Base-by-base conservation (phyloP, 169 alveolate genomes). In the Plasmodium coatneyi region DNA sequence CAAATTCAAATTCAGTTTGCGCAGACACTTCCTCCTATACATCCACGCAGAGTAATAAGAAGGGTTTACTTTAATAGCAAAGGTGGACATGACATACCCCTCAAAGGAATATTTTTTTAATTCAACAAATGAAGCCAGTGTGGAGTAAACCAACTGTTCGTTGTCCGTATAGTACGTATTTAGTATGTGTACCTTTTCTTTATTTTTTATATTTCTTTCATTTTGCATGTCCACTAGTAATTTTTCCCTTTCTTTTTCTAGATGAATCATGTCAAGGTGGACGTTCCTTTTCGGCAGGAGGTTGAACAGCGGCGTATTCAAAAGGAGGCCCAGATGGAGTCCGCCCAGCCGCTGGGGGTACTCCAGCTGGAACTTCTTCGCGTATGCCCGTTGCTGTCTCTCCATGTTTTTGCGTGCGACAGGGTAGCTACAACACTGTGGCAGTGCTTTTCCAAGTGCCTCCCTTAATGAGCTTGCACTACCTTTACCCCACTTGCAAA, bases 11-110 rank as follows among this genome's bases (percentile, higher is more conserved):
- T 90, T 79, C 74, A 90, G 52, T 32, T 71, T 79, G 39, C 52
- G 80, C 72, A 90, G 82, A 34, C 94, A 90, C 70, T 80, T 90
- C 71, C 94, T 90, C 71, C 94, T 79, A 16, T 90, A 90, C 16
- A 90, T 71, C 94, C 94, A 90, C 52, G 94, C 94, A 34, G 92
- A 80, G 72, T 90, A 90, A 34, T 90, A 90, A 56, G 94, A 79
- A 32, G 94, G 49, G 70, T 90, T 90, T 66, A 80, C 36, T 49
- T 80, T 80, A 25, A 90, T 90, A 5, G 76, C 92, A 90, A 80
- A 30, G 32, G 92, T 14, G n/a, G 84, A 80, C 28, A 90, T 36
- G 10, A 90, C 82, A 80, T 90, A 90, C 0, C 94, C 94, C 71
- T 90, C 91, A 43, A 90, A 90, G 12, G 94, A 80, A 70, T 90